Evolutionary conservation across 495 filamentous ascomycete genomes (phyloP).

Genomic region (Glutinoglossum americanum): DNA sequence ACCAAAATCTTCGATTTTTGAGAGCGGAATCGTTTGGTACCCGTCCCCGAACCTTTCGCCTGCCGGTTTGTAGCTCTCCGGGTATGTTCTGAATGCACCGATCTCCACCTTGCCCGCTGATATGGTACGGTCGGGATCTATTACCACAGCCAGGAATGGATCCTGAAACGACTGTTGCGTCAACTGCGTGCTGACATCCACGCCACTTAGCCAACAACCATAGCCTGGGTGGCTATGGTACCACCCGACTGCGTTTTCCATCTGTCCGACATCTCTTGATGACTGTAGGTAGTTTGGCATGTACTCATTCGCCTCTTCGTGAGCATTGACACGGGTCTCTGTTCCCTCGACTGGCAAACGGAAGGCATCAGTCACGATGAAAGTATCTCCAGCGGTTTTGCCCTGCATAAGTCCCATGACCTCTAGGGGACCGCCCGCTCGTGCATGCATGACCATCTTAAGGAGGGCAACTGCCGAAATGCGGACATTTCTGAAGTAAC

Average conservation of each 20-base stretch:
- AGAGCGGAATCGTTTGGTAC: conserved; percentile 61
- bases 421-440: conserved; percentile 75
- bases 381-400: conserved; percentile 59
- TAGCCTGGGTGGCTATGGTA: conserved; percentile 97
- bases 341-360: conserved; percentile 92
- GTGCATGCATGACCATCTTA: conserved; percentile 99
- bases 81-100: conserved; percentile 84
- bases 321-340: conserved; percentile 91
- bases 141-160: conserved; percentile 88
- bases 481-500: conserved; percentile 83
- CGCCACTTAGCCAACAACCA: conserved; percentile 93
- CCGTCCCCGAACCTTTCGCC: conserved; percentile 26
- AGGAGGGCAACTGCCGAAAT: conserved; percentile 85
- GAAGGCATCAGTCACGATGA: conserved; percentile 89
- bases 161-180: conserved; percentile 66
- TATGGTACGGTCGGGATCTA: conserved; percentile 92
- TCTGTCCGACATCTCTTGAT: conserved; percentile 47
- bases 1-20: conserved; percentile 90
- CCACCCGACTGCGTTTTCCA: conserved; percentile 92
- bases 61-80: conserved; percentile 43
- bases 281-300: conserved; percentile 66
- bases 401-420: conserved; percentile 99
- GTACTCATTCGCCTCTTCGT: conserved; percentile 90
- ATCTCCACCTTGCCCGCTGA: conserved; percentile 92
- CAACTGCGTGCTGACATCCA: conserved; percentile 76